These are phyloP conservation scores for Leucocoprinus leucothites DNA, from an alignment of 768 basidiomycete species.

Conservation along the genomic window DNA sequence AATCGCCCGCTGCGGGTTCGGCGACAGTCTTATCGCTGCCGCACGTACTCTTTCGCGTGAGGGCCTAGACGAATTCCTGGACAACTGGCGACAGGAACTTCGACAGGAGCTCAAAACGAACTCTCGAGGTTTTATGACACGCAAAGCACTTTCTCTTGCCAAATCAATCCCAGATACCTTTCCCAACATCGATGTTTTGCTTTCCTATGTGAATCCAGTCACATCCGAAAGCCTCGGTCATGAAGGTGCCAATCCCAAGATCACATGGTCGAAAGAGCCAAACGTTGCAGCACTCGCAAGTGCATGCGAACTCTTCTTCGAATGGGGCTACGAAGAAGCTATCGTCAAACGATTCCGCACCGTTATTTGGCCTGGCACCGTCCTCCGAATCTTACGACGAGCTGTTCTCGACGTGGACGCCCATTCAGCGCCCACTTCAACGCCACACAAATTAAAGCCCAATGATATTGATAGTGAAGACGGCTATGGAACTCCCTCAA, in stretches of 20 bases:
- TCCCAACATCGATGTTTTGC: conserved; percentile 69
- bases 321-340: conserved; percentile 84
- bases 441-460: conserved; percentile 33
- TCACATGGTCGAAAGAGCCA: conserved; percentile 56
- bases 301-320: conserved; percentile 84
- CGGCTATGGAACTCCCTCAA: conserved; percentile 46
- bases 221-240: conserved; percentile 62
- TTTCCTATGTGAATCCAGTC: conserved; percentile 76
- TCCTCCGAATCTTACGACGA: conserved; percentile 70
- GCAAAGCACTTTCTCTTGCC: conserved; percentile 64
- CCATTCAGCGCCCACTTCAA: conserved; percentile 23
- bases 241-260: conserved; percentile 29
- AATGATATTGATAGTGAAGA: conserved; percentile 19
- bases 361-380: conserved; percentile 74
- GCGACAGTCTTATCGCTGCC: conserved; percentile 65
- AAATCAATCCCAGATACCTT: conserved; percentile 63
- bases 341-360: conserved; percentile 84
- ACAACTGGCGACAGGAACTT: conserved; percentile 60
- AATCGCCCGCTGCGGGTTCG: conserved; percentile 80
- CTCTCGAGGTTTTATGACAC: conserved; percentile 56
- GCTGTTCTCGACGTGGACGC: conserved; percentile 50
- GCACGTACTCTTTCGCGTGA: conserved; percentile 42
- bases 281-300: conserved; percentile 70
- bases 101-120: conserved; percentile 68
- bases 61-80: conserved; percentile 51